phyloP scores from a whole-genome alignment of 345 rosid genomes.

The Moringa oleifera region DNA sequence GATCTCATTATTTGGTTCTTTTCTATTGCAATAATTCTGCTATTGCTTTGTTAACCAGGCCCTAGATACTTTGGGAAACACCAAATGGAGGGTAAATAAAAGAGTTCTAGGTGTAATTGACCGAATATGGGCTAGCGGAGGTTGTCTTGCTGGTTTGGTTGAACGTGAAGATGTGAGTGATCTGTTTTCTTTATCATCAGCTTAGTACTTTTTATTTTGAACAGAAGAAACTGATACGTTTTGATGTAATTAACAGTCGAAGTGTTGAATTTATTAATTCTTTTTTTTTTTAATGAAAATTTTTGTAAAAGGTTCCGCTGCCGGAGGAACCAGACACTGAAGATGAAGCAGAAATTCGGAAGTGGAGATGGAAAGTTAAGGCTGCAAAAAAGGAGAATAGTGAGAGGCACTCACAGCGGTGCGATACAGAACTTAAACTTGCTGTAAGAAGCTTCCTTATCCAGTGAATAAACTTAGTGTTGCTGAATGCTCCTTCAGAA shows the following conservation, averaged over 20 bases:
- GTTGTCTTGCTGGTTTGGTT: conserved; percentile 69
- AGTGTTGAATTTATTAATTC: not conserved
- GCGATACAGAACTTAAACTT: conserved; percentile 90
- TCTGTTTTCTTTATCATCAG: not conserved
- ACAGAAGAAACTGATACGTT: no score
- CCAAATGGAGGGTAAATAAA: conserved; percentile 91
- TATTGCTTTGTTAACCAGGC: conserved; percentile 52
- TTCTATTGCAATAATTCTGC: conserved; percentile 17
- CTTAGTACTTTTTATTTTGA: not conserved
- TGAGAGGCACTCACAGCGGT: conserved; percentile 94
- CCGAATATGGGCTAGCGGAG: conserved; percentile 95
- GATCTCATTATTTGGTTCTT: not conserved
- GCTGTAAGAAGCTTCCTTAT: conserved; percentile 55
- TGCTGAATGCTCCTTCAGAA: conserved; percentile 11
- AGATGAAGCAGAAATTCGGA: conserved; percentile 52
- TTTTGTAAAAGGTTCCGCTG: conserved; percentile 47
- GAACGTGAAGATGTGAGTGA: conserved; percentile 82
- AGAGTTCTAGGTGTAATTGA: conserved; percentile 78
- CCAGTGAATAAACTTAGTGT: conserved; percentile 1
- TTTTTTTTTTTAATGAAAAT: conserved; percentile 1
- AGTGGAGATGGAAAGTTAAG: conserved; percentile 89
- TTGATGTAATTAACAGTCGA: no score
- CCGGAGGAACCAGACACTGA: conserved; percentile 76
- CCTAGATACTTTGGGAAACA: conserved; percentile 85
- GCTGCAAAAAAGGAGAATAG: conserved; percentile 56